phyloP scores from a whole-genome alignment of 2,329 filamentous ascomycete species.

The Fusarium irregulare region DNA sequence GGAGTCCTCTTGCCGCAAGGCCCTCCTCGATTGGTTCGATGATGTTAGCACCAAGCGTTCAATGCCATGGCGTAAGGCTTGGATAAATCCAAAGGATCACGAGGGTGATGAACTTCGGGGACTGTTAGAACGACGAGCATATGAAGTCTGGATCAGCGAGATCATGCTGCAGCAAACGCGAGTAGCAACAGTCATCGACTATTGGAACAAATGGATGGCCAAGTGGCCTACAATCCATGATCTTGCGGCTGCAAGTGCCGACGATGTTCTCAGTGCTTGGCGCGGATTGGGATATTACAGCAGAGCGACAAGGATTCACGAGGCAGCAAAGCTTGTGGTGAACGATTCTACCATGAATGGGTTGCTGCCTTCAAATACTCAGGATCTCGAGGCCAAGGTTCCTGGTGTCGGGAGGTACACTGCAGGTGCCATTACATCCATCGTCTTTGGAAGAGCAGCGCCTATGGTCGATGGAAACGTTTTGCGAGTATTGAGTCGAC shows the following conservation, averaged over 20 bases:
- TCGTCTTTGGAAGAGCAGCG: constrained; percentile 69
- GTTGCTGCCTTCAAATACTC: constrained; percentile 60
- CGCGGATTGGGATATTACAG: constrained; percentile 73
- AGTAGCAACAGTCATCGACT: constrained; percentile 70
- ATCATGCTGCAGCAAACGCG: constrained; percentile 76
- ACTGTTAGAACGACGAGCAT: constrained; percentile 66
- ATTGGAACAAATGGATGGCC: constrained; percentile 71
- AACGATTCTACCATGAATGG: constrained; percentile 56
- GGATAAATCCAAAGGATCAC: constrained; percentile 58
- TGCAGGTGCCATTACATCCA: constrained; percentile 70
- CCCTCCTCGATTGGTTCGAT: constrained; percentile 65
- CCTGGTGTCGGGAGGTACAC: constrained; percentile 72
- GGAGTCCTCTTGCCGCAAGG: constrained; percentile 46
- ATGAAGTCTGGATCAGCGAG: constrained; percentile 75
- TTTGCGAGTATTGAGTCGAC: constrained; percentile 68
- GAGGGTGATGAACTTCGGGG: constrained; percentile 51
- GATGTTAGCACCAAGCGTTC: constrained; percentile 57
- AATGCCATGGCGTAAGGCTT: constrained; percentile 71
- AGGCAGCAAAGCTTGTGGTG: constrained; percentile 65
- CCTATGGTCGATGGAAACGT: constrained; percentile 75
- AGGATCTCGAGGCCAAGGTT: constrained; percentile 61
- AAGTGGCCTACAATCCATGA: constrained; percentile 69
- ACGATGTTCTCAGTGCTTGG: constrained; percentile 70
- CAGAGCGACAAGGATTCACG: constrained; percentile 69
- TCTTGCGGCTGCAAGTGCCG: constrained; percentile 63